Evolutionary conservation across 176 grass and related monocot species (phyloP).

Genomic region (Carex scoparia): DNA sequence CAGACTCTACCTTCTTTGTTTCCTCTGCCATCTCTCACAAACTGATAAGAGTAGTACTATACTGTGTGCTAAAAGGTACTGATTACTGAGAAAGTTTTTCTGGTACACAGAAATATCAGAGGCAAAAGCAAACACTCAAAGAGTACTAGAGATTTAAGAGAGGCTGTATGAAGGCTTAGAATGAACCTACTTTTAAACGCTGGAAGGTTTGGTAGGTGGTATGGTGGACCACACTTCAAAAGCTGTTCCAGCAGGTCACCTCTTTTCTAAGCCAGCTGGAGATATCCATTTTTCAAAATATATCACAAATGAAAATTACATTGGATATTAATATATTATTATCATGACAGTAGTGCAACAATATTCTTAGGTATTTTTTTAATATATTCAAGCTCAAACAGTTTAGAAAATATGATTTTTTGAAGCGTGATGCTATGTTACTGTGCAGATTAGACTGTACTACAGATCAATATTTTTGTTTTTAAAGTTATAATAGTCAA

Average conservation of each 20-base stretch:
- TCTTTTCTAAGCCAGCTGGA: conserved; percentile 6
- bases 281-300: neutral
- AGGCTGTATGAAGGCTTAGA: neutral
- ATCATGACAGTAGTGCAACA: neutral
- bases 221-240: conserved; percentile 14
- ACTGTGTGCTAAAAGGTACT: neutral
- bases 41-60: neutral
- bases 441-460: no score
- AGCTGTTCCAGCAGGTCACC: neutral
- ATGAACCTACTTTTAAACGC: conserved; percentile 12
- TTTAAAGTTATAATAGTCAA: no score
- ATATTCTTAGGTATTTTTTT: neutral
- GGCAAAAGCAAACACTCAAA: neutral
- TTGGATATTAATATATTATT: neutral
- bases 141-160: neutral
- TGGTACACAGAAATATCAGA: neutral
- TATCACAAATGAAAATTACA: neutral
- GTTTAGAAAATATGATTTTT: neutral
- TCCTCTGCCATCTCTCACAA: conserved; percentile 34
- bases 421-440: no score
- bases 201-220: conserved; percentile 24
- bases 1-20: conserved; percentile 28
- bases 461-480: no score
- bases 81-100: neutral
- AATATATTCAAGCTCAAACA: neutral